phyloP scores from a whole-genome alignment of 345 rosid species.

The Alliaria petiolata region DNA sequence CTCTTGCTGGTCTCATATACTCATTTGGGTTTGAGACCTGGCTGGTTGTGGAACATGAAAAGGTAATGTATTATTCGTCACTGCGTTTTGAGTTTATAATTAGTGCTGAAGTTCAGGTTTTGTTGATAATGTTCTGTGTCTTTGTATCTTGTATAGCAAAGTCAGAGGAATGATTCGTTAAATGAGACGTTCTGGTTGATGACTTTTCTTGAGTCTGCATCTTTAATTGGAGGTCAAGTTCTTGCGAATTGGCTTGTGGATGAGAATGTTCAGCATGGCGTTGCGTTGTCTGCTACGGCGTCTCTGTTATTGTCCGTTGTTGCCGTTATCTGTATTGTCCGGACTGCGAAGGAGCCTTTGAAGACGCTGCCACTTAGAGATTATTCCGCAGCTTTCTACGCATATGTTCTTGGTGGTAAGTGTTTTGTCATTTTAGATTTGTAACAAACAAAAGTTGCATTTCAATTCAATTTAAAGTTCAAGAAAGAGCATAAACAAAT shows the following conservation, averaged over 20 bases:
- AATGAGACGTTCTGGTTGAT: conserved; percentile 89
- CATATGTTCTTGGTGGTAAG: conserved; percentile 61
- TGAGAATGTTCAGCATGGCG: conserved; percentile 38
- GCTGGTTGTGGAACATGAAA: conserved; percentile 76
- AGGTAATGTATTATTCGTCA: conserved; percentile 42
- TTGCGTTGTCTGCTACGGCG: conserved; percentile 42
- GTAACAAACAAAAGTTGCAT: too few relatives aligned
- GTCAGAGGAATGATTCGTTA: conserved; percentile 68
- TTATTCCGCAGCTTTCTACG: conserved; percentile 43
- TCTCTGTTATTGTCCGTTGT: conserved; percentile 49
- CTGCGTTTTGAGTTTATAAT: not conserved
- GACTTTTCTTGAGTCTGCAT: conserved; percentile 76
- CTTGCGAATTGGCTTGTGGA: conserved; percentile 67
- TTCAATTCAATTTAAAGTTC: too few relatives aligned
- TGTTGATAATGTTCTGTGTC: not conserved
- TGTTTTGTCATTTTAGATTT: not conserved
- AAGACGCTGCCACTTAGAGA: conserved; percentile 39
- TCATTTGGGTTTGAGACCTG: conserved; percentile 84
- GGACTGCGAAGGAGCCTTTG: conserved; percentile 51
- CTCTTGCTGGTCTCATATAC: conserved; percentile 65
- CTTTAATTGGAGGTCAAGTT: conserved; percentile 72
- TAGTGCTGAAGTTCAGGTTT: not conserved
- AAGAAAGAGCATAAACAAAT: too few relatives aligned
- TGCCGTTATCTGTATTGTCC: conserved; percentile 42
- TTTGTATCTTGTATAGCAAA: conserved; percentile 63